Conservation (phyloP, 2,329 filamentous ascomycete species). For the Xylariaceae sp. region DNA sequence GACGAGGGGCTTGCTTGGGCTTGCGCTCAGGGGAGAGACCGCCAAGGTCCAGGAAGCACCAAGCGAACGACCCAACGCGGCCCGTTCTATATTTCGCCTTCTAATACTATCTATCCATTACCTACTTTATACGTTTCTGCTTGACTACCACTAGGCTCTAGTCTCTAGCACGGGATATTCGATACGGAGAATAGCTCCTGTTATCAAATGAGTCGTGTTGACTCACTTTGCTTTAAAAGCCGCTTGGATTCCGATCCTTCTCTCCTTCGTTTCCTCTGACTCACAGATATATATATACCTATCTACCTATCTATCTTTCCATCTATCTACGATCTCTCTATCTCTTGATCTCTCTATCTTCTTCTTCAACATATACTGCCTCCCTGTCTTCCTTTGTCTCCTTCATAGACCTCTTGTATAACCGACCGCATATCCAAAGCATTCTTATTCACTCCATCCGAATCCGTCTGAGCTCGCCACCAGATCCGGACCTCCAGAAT, state of each 20-base stretch:
- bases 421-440: not conserved
- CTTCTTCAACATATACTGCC: not conserved
- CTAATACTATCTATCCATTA: too few species aligned
- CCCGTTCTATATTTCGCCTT: too few species aligned
- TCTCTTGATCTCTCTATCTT: not conserved
- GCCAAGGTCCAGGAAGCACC: too few species aligned
- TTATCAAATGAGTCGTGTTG: not conserved
- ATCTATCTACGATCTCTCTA: not conserved
- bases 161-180: too few species aligned
- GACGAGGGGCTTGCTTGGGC: too few species aligned
- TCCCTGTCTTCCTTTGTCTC: not conserved
- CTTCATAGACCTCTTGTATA: not conserved
- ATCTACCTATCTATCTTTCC: not conserved
- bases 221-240: not conserved
- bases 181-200: not conserved
- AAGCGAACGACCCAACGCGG: too few species aligned
- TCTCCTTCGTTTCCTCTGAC: not conserved
- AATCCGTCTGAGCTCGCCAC: too few species aligned
- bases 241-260: not conserved
- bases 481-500: too few species aligned
- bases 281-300: not conserved
- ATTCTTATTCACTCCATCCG: not conserved
- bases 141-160: too few species aligned
- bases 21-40: too few species aligned
- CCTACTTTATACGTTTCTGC: too few species aligned